Evolutionary conservation across 2,329 filamentous ascomycete genomes (phyloP).

Genomic region (Westerdykella ornata): DNA sequence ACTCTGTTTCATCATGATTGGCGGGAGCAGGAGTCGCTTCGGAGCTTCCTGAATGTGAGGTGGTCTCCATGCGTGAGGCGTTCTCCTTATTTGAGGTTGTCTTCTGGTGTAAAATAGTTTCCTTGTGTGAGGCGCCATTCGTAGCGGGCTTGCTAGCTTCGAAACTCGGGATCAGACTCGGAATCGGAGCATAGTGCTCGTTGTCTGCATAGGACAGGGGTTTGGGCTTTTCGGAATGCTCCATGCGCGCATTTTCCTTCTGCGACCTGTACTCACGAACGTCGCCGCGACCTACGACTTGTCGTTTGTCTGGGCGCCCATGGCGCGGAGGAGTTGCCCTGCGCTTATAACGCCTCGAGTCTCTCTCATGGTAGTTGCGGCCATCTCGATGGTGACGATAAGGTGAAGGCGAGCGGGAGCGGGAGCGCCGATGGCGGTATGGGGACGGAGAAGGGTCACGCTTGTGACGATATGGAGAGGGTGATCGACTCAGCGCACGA

Average conservation of each 20-base stretch:
- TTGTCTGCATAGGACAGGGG: conserved; percentile 30
- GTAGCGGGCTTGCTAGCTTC: neutral
- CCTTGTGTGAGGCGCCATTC: neutral
- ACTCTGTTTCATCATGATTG: conserved; percentile 17
- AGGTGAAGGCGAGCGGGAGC: conserved; percentile 10
- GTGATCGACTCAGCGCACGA: conserved; percentile 18
- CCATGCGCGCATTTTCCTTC: conserved; percentile 36
- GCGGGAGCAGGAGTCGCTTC: neutral
- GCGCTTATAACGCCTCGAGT: conserved; percentile 42
- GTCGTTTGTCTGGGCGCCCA: conserved; percentile 52
- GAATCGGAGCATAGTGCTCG: conserved; percentile 40
- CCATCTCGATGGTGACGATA: conserved; percentile 2
- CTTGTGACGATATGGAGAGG: conserved; percentile 25
- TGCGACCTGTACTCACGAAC: conserved; percentile 23
- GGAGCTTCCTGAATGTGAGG: no score
- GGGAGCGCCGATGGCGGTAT: conserved; percentile 15
- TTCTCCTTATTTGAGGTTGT: neutral
- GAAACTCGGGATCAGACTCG: conserved; percentile 5
- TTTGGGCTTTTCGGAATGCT: neutral
- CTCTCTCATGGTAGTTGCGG: neutral
- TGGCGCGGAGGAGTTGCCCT: conserved; percentile 38
- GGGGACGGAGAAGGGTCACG: conserved; percentile 26
- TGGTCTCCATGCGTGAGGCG: neutral
- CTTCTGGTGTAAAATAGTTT: no score
- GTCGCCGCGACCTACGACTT: conserved; percentile 39